Evolutionary conservation across 805 yeast species (phyloP).

Genomic region (Kazachstania martiniae): DNA sequence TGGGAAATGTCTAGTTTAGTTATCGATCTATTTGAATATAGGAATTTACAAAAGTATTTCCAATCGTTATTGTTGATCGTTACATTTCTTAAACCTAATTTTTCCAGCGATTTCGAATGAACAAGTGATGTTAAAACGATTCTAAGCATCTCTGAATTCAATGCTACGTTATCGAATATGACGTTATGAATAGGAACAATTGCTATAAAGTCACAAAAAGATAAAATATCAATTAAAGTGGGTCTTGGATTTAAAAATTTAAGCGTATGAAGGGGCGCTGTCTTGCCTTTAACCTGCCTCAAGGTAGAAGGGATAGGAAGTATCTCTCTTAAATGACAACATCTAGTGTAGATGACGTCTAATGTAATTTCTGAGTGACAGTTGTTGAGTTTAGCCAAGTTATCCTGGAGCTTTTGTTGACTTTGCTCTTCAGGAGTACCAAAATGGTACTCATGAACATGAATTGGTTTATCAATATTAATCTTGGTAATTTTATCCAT

Average conservation of each 20-base stretch:
- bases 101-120: conserved; percentile 55
- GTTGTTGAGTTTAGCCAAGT: conserved; percentile 15
- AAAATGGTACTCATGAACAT: conserved; percentile 47
- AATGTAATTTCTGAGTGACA: conserved; percentile 19
- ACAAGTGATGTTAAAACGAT: conserved; percentile 61
- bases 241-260: conserved; percentile 83
- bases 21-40: conserved; percentile 49
- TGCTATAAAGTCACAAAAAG: conserved; percentile 80
- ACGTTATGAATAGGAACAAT: conserved; percentile 74
- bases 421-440: conserved; percentile 21
- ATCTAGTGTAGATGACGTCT: conserved; percentile 76
- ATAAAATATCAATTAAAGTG: conserved; percentile 73
- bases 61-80: conserved; percentile 65
- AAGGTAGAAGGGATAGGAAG: conserved; percentile 84
- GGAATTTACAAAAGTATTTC: conserved; percentile 66
- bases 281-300: conserved; percentile 69
- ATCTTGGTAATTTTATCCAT: neutral
- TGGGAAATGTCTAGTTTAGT: conserved; percentile 63
- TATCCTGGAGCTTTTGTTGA: neutral
- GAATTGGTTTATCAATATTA: conserved; percentile 60
- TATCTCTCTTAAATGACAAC: conserved; percentile 87
- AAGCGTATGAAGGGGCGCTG: conserved; percentile 60
- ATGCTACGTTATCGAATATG: conserved; percentile 65
- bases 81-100: conserved; percentile 69
- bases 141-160: conserved; percentile 67